Evolutionary conservation across 2,329 filamentous ascomycete genomes (phyloP), one percentile per base, ranked within the genome.

Genomic region (Whalleya microplaca): DNA sequence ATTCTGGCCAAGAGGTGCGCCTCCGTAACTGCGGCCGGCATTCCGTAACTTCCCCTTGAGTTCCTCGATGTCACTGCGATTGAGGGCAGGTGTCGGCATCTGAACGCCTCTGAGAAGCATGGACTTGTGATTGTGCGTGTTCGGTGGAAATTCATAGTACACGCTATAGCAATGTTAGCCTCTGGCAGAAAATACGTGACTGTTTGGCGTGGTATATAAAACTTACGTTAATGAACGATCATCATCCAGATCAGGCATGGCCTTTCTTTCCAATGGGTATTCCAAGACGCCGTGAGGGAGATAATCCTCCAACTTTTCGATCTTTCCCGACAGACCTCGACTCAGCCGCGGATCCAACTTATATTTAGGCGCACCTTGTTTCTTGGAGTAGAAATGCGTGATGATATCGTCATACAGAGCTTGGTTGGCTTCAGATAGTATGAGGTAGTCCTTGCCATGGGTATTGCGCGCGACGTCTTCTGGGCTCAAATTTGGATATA

Each of bases 311-410:
- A 95, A 89, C 67, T 95, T 96, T 70, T 89, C 87, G 21, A 96
- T 84, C 49, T 84, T 86, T 32, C 95, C 95, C 2, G 90, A 84
- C 2, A 99, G 76, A 2, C 92, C 92, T 60, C 89, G 87, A 59
- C 89, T 96, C 20, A 85, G 79, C 50, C 84, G 83, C 37, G 91
- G 85, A 64, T 96, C 88, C 45, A 99, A 80, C 64, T 86, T 87
- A 70, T 91, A 84, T 61, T 85, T 85, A 0, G 83, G 75, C 2
- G 79, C 76, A 2, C 83, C 87, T 63, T 92, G 86, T 65, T 92
- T 92, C 76, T 97, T 98, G 19, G 92, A 94, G 74, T 97, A 99
- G 72, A 99, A 96, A 53, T 90, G 90, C 32, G 82, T 83, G 20
- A 89, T 88, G 49, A 98, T 84, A 48, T 96, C 89, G 59, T 96